These are phyloP conservation scores for Grosmannia huntii DNA, from an alignment of 2,329 filamentous ascomycete species.

Conservation along the genomic window DNA sequence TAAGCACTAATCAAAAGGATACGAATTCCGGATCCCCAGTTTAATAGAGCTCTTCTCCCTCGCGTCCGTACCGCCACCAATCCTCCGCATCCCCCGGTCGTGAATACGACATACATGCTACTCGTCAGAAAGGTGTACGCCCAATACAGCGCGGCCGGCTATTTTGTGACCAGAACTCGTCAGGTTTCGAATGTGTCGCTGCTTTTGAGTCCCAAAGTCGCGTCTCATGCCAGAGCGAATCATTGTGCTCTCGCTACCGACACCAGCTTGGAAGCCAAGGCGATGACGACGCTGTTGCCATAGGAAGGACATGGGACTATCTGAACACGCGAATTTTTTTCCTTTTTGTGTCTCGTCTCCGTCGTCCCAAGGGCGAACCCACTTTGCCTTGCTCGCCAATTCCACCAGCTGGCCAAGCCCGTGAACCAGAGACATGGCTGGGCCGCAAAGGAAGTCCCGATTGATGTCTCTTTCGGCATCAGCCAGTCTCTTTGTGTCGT, in stretches of 20 bases:
- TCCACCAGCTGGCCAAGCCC: not conserved
- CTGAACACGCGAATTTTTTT: not conserved
- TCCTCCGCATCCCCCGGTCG: too few relatives aligned
- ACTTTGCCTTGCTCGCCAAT: not conserved
- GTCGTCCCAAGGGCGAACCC: not conserved
- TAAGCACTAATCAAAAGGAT: too few relatives aligned
- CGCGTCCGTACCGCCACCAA: too few relatives aligned
- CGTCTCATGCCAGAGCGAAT: not conserved
- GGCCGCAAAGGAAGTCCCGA: not conserved
- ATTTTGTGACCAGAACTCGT: not conserved
- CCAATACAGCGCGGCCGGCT: not conserved
- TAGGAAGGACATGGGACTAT: not conserved
- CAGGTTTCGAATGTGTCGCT: not conserved
- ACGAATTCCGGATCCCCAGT: too few relatives aligned
- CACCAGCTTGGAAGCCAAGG: not conserved
- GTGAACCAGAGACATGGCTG: not conserved
- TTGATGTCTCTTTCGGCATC: not conserved
- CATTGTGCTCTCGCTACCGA: not conserved
- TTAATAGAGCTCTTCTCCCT: too few relatives aligned
- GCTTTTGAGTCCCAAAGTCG: not conserved
- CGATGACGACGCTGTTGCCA: not conserved
- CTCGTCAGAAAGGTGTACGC: not conserved
- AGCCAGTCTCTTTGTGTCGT: not conserved
- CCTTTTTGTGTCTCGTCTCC: not conserved
- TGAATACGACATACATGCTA: not conserved